Percentiles rank a stretch among this genome's conserved stretches.
These are phyloP conservation scores for Petunia hybrid DNA, from an alignment of 305 asterid species.

Conservation along the genomic window DNA sequence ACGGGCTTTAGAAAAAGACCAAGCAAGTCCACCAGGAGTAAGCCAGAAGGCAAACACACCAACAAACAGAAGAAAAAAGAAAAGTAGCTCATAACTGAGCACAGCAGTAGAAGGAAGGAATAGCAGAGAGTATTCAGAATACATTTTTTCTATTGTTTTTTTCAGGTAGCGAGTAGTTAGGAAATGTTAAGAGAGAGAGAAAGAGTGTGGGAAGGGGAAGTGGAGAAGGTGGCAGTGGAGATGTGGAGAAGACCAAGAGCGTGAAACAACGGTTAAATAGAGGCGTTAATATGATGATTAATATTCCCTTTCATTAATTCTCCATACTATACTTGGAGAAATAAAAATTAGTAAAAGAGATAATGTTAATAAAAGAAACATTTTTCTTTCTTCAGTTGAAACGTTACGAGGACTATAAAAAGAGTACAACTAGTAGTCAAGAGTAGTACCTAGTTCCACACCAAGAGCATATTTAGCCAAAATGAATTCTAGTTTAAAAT, in stretches of 20 bases:
- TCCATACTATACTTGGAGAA: neutral
- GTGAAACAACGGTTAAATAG: constrained; percentile 57
- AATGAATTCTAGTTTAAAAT: no score
- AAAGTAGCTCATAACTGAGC: constrained; percentile 41
- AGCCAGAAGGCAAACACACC: constrained; percentile 65
- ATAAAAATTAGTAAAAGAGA: neutral
- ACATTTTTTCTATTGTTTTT: constrained; percentile 45
- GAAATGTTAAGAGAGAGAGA: neutral
- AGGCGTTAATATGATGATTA: constrained; percentile 18
- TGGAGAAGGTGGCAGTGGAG: constrained; percentile 41
- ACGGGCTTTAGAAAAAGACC: constrained; percentile 63
- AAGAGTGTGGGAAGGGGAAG: constrained; percentile 36
- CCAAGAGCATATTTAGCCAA: no score
- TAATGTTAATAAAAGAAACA: no score
- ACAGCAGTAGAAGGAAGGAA: constrained; percentile 45
- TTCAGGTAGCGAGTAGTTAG: neutral
- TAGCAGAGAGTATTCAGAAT: constrained; percentile 46
- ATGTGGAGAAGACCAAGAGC: constrained; percentile 47
- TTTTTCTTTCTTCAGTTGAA: no score
- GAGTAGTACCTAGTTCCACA: no score
- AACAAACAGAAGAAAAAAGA: constrained; percentile 47
- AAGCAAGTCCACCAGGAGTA: constrained; percentile 84
- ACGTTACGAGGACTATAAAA: no score
- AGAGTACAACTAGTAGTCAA: no score
- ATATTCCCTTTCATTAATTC: neutral